phyloP scores from a whole-genome alignment of 148 eudicot species.

The Rhododendron ovatum region DNA sequence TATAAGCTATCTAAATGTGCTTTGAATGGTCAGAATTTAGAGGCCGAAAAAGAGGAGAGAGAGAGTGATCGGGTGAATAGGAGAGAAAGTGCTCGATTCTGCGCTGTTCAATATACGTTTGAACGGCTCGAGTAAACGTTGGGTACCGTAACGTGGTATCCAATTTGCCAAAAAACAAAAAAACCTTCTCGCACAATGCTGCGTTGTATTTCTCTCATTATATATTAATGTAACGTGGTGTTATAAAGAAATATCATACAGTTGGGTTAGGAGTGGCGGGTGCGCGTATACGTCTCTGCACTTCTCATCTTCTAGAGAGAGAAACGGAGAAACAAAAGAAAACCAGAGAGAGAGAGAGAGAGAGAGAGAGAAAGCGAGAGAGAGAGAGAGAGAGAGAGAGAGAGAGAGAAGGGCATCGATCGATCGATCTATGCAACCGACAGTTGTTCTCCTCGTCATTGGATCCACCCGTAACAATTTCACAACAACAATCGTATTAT shows the following conservation, averaged over 20 bases:
- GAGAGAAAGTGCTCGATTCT: no score
- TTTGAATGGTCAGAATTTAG: no score
- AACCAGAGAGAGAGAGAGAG: neutral
- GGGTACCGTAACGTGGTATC: no score
- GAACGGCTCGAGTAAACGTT: no score
- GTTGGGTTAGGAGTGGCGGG: neutral
- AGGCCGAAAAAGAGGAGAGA: no score
- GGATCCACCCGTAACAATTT: neutral
- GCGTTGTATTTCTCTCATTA: no score
- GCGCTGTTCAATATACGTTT: no score
- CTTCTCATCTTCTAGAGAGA: neutral
- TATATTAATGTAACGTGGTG: neutral
- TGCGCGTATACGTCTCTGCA: neutral
- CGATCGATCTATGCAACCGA: constrained; percentile 23
- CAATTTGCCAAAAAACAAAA: no score
- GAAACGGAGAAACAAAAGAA: neutral
- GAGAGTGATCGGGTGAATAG: no score
- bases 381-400: constrained; percentile 1
- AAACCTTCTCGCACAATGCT: no score
- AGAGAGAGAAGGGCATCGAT: neutral
- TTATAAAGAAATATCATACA: no score
- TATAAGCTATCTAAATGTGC: no score
- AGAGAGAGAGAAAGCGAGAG: neutral
- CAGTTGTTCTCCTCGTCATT: neutral
- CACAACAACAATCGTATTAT: constrained; percentile 23